These are phyloP conservation scores for Fonsecaea monophora DNA, from an alignment of 2,329 filamentous ascomycete genomes.

Conservation along the genomic window DNA sequence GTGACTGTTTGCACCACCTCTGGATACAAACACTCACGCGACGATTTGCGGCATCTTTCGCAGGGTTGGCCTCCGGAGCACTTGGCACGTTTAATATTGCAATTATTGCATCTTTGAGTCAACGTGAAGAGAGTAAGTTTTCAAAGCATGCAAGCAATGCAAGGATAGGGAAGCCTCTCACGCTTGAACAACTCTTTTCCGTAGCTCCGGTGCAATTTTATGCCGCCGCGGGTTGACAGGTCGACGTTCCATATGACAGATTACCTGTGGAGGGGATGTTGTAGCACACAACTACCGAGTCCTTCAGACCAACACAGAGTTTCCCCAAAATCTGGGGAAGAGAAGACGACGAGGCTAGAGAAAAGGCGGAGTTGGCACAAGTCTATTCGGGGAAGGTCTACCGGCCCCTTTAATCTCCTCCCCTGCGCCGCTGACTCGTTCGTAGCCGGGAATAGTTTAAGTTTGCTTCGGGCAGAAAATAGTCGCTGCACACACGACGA, in stretches of 20 bases:
- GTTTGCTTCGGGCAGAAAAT: too few species aligned
- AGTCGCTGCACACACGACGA: too few species aligned
- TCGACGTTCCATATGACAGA: constrained; percentile 19
- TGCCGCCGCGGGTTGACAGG: constrained; percentile 28
- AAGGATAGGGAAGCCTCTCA: constrained; percentile 2
- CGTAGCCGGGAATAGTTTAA: too few species aligned
- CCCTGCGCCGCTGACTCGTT: not conserved
- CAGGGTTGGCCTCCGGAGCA: constrained; percentile 61
- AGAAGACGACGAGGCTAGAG: not conserved
- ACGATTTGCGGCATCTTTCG: constrained; percentile 52
- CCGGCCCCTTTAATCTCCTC: constrained; percentile 1
- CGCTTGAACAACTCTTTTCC: constrained; percentile 29
- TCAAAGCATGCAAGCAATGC: not conserved
- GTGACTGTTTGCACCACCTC: constrained; percentile 54
- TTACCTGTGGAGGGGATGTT: not conserved
- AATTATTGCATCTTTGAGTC: constrained; percentile 58
- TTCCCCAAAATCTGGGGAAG: too few species aligned
- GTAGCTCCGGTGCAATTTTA: constrained; percentile 24
- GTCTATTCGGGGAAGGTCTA: not conserved
- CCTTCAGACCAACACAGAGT: too few species aligned
- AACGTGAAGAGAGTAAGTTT: not conserved
- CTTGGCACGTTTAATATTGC: constrained; percentile 61
- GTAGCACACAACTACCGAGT: not conserved
- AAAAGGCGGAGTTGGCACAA: not conserved
- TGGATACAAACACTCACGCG: constrained; percentile 59